A percentile compares a stretch with the other conserved stretches of the same genome.
Evolutionary conservation across 495 filamentous ascomycete genomes (phyloP).

Genomic region (Penicillium atrosanguineum): DNA sequence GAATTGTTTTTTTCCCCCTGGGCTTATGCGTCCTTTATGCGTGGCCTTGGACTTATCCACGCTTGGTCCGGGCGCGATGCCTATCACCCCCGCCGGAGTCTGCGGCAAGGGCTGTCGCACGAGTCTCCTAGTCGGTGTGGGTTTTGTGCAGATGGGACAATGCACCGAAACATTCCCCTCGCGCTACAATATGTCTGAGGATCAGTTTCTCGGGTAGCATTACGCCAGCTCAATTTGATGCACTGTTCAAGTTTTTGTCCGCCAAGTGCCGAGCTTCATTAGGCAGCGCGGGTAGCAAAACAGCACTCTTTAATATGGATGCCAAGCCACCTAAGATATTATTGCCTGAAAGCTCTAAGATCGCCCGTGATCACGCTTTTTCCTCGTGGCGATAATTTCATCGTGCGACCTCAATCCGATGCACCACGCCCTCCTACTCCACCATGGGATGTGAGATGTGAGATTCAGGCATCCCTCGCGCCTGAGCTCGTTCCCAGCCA

Average conservation of each 20-base stretch:
- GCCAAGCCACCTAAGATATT: not conserved
- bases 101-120: not conserved
- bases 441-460: not conserved
- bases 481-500: not conserved
- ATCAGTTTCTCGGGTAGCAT: not conserved
- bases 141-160: not conserved
- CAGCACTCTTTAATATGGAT: not conserved
- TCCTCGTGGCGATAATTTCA: not conserved
- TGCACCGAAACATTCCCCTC: not conserved
- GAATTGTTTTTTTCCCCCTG: not conserved
- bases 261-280: not conserved
- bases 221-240: not conserved
- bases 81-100: not conserved
- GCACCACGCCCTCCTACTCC: not conserved
- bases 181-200: not conserved
- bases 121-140: not conserved
- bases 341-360: not conserved
- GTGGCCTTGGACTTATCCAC: not conserved
- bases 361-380: not conserved
- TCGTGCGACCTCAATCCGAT: not conserved
- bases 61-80: not conserved
- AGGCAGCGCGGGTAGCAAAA: not conserved
- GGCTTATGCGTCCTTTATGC: not conserved
- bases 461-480: not conserved
- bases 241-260: not conserved